A percentile compares a stretch with the other conserved stretches of the same genome.
These are phyloP conservation scores for Gossypium gossypioides DNA, from an alignment of 441 rosid species.

Conservation along the genomic window DNA sequence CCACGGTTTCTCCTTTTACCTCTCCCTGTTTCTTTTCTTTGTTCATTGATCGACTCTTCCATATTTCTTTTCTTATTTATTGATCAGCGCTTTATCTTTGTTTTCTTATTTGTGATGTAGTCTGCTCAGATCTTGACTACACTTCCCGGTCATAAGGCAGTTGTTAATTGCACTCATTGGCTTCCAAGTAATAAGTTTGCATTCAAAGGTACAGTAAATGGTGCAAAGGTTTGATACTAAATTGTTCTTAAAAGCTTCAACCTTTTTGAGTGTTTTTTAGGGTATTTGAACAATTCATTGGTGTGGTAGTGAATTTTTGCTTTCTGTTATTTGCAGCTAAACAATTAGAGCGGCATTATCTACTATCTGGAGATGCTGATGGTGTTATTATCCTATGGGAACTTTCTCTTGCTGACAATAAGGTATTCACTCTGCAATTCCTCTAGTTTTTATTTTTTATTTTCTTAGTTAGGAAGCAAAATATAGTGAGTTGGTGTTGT, in stretches of 20 bases:
- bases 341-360: slow-evolving; percentile 48
- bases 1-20: slow-evolving; percentile 34
- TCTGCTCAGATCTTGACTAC: slow-evolving; percentile 80
- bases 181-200: slow-evolving; percentile 74
- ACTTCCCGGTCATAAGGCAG: slow-evolving; percentile 75
- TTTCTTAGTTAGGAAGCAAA: neutral
- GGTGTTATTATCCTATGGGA: slow-evolving; percentile 75
- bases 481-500: neutral
- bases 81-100: neutral
- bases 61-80: neutral
- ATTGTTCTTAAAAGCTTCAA: neutral
- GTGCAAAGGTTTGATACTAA: neutral
- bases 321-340: slow-evolving; percentile 34
- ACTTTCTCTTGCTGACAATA: slow-evolving; percentile 35
- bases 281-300: neutral
- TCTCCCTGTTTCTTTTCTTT: neutral
- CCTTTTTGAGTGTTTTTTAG: neutral
- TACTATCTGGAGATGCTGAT: slow-evolving; percentile 80
- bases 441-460: neutral
- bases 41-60: neutral
- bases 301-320: neutral
- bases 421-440: slow-evolving; percentile 28
- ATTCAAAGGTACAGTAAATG: slow-evolving; percentile 44
- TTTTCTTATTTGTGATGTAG: slow-evolving; percentile 24
- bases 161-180: slow-evolving; percentile 89